phyloP scores from a whole-genome alignment of 148 eudicot species.

The Silene conica region DNA sequence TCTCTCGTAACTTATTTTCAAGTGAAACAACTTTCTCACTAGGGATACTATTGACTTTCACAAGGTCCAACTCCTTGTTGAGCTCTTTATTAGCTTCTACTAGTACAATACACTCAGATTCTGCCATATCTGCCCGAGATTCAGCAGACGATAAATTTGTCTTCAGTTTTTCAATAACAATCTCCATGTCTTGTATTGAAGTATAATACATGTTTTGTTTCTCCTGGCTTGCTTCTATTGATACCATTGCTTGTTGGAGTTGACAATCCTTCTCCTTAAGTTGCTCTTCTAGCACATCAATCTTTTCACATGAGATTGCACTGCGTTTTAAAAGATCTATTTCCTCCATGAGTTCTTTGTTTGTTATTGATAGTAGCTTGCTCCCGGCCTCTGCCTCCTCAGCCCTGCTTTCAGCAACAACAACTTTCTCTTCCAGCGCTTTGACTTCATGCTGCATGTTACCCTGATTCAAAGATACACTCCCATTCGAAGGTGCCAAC shows the following conservation, averaged over 20 bases:
- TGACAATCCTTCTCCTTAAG: slow-evolving; percentile 50
- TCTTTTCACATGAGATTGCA: slow-evolving; percentile 33
- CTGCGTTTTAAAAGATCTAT: slow-evolving; percentile 30
- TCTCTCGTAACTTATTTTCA: slow-evolving; percentile 55
- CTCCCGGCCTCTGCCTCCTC: slow-evolving; percentile 46
- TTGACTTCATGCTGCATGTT: slow-evolving; percentile 20
- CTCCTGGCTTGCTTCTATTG: slow-evolving; percentile 77
- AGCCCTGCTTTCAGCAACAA: slow-evolving; percentile 40
- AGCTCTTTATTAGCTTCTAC: slow-evolving; percentile 58
- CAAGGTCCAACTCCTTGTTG: slow-evolving; percentile 35
- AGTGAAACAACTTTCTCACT: slow-evolving; percentile 44
- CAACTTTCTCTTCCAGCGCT: slow-evolving; percentile 33
- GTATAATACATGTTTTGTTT: slow-evolving; percentile 54
- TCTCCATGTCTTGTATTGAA: slow-evolving; percentile 73
- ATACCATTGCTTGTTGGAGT: slow-evolving; percentile 63
- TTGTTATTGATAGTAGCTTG: slow-evolving; percentile 43
- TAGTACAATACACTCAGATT: slow-evolving; percentile 61
- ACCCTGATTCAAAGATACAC: slow-evolving; percentile 24
- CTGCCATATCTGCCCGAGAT: slow-evolving; percentile 56
- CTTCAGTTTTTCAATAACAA: slow-evolving; percentile 63
- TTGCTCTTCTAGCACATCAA: slow-evolving; percentile 52
- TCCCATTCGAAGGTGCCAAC: slow-evolving; percentile 19
- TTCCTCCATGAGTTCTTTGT: slow-evolving; percentile 43
- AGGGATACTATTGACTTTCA: slow-evolving; percentile 26
- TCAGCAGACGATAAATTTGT: slow-evolving; percentile 60